Evolutionary conservation across 1,139 yeast species (phyloP), one percentile per base, ranked within the genome.

Genomic region (Casaregolazyma lundiana): DNA sequence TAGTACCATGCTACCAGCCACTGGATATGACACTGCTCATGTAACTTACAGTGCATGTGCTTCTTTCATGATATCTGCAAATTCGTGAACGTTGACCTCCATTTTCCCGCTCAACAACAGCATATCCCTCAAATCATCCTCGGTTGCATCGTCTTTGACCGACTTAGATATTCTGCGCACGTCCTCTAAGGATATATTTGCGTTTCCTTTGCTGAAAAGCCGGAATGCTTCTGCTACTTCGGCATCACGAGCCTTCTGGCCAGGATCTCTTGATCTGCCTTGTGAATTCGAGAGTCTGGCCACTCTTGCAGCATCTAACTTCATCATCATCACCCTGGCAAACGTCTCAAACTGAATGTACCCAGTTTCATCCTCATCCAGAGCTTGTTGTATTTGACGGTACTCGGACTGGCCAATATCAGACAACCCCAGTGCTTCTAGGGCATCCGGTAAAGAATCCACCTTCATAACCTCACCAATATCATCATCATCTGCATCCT

Each of bases 71-170:
- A 61, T 52, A 5, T 42, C 24, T 16, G 43, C 46, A 45, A 61
- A 61, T 7, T 53, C 55, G 6, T 48, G 51, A 15, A 55, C 34
- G 24, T 49, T 46, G 6, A 60, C 59, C 2, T 35, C 35, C 6
- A 29, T 44, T 22, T 45, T 61, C 21, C 55, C 53, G 11, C 62
- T 58, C 22, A 59, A 47, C 8, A 48, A 45, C 24, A 66, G 48
- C 71, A 68, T 67, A 17, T 57, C 62, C 17, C 40, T 43, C 32
- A 68, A 54, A 13, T 68, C 68, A 11, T 53, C 57, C 4, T 57
- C 59, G 1, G 59, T 50, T 3, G 60, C 61, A 18, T 51, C 49
- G 41, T 68, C 66, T 30, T 62, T 61, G 21, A 66, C 59, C 30
- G 54, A 54, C 4, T 36, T 37, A 6, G 67, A 52, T 1, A 61